Base-by-base conservation (phyloP, 345 rosid genomes). In the thale cress (Arabidopsis thaliana) region DNA sequence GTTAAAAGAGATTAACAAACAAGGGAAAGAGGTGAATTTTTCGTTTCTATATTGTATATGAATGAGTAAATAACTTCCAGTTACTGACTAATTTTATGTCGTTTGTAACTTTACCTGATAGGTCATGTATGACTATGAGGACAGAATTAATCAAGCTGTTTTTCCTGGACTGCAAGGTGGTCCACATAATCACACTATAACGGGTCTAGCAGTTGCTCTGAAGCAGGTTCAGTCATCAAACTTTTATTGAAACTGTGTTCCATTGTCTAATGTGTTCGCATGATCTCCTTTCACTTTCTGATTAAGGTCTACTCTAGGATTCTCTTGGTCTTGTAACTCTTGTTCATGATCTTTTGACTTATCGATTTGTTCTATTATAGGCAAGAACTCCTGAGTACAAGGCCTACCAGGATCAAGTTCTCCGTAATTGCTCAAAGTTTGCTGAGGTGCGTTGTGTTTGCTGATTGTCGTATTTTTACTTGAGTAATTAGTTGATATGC, bases 151-250 rank as follows among this genome's bases (percentile, higher is more conserved):
- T 72, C 87, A 87, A 78, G 95, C 98, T 14, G 98, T 93, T 62
- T 93, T 93, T 73, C 98, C 97, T 50, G 98, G 98, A 72, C 85
- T 93, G 71, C 98, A 93, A 82, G 98, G 98, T 58, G 98, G 98
- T 70, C 98, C 98, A 8, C 98, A 93, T 80, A 93, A 93, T 73
- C 97, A 93, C 82, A 93, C 98, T 22, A 93, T 93, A 59, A 10
- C 94, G 33, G 98, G 90, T 74, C 83, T 93, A 68, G 98, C 98
- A 25, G 98, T 94, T 76, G 93, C 97, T 59, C 81, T 94, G 56
- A 91, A 88, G 78, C 98, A 94, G 96, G 97, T 91, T 58, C 49
- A 66, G 40, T 46, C 20, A 24, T 41, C 63, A 36, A 24, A 44
- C 59, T 37, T 38, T 59, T 12, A 20, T 11, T 40, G 16, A 40